Conservation (phyloP, 768 basidiomycete genomes). For the Boletus rufocinnamomeus region DNA sequence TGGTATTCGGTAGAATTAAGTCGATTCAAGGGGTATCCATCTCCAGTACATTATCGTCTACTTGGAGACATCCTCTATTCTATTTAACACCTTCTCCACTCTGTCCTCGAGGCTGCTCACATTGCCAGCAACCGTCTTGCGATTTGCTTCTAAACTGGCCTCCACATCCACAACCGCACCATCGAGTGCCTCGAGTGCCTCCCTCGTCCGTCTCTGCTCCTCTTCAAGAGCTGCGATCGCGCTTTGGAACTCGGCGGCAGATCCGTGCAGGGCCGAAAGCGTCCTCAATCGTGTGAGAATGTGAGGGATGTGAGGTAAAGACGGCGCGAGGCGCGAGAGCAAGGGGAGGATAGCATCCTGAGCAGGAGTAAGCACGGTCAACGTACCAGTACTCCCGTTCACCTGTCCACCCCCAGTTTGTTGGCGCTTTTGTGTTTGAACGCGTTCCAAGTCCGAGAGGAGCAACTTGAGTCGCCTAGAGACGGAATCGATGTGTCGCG, state of each 20-base stretch:
- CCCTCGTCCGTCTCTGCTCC: conserved; percentile 66
- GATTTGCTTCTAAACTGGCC: conserved; percentile 73
- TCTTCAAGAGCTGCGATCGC: conserved; percentile 67
- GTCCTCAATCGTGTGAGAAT: conserved; percentile 88
- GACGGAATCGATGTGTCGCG: conserved; percentile 93
- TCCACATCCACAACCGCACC: conserved; percentile 73
- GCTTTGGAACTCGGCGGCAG: conserved; percentile 75
- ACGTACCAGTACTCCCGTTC: conserved; percentile 12
- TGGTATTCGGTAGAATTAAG: conserved; percentile 3
- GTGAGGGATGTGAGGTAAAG: conserved; percentile 83
- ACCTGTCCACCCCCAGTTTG: conserved; percentile 13
- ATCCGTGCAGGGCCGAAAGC: conserved; percentile 76
- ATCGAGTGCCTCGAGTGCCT: conserved; percentile 65
- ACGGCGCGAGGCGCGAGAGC: conserved; percentile 68
- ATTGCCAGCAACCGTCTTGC: conserved; percentile 68
- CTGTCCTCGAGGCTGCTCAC: conserved; percentile 67
- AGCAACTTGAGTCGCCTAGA: conserved; percentile 92
- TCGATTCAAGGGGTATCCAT: conserved; percentile 5
- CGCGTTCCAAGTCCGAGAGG: conserved; percentile 88
- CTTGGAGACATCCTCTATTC: conserved; percentile 41
- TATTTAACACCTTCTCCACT: conserved; percentile 48
- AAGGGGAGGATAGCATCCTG: conserved; percentile 69
- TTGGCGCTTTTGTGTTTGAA: conserved; percentile 35
- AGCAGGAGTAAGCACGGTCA: conserved; percentile 32
- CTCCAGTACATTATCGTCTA: conserved; percentile 1